Evolutionary conservation across 345 rosid genomes (phyloP).

Genomic region (Cochlearia excelsa): DNA sequence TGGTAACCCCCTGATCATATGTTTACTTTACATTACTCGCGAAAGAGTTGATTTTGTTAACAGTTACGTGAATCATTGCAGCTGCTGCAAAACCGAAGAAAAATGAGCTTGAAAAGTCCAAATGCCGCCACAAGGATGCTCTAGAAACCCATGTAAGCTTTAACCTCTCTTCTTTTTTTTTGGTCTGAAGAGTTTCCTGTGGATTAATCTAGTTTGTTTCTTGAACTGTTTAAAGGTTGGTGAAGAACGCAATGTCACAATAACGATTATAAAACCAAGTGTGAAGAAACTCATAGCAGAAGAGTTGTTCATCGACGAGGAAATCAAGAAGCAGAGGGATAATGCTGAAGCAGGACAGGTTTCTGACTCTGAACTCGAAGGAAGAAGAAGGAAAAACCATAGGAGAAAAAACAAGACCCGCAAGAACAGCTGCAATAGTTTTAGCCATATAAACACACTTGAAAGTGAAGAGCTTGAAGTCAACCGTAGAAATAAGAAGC

Average conservation of each 20-base stretch:
- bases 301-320: constrained; percentile 60
- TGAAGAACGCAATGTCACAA: constrained; percentile 43
- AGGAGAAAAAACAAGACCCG: constrained; percentile 53
- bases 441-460: constrained; percentile 39
- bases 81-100: constrained; percentile 40
- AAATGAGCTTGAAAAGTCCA: constrained; percentile 39
- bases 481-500: constrained; percentile 31
- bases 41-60: constrained; percentile 9
- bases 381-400: constrained; percentile 43
- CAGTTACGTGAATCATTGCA: constrained; percentile 25
- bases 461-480: constrained; percentile 38
- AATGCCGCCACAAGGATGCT: constrained; percentile 38
- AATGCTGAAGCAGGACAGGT: constrained; percentile 45
- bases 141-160: constrained; percentile 49
- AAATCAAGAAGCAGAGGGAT: constrained; percentile 38
- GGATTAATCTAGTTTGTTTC: constrained; percentile 23
- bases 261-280: constrained; percentile 53
- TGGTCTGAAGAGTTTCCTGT: not conserved
- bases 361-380: constrained; percentile 47
- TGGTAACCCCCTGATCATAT: constrained; percentile 22
- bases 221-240: constrained; percentile 46
- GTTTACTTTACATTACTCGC: not conserved
- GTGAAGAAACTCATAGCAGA: constrained; percentile 93
- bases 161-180: not conserved
- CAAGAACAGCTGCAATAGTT: constrained; percentile 52